Conservation (phyloP, 805 yeast genomes). For the Hanseniaspora taiwanica region DNA sequence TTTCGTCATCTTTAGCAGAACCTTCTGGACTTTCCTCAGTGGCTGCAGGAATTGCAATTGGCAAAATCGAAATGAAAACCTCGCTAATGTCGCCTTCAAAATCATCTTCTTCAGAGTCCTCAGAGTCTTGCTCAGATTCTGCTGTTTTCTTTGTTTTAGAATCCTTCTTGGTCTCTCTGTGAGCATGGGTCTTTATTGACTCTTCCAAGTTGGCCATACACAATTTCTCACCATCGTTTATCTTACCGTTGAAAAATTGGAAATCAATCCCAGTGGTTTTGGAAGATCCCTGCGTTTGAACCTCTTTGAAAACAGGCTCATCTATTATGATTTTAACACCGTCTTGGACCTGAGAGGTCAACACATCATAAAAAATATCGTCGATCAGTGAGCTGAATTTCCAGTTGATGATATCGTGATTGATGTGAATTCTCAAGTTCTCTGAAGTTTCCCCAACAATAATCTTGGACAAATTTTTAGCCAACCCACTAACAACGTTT, state of each 20-base stretch:
- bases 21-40: too few species aligned
- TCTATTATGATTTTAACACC: constrained; percentile 50
- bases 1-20: constrained; percentile 14
- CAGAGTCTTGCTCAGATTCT: constrained; percentile 6
- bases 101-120: constrained; percentile 11
- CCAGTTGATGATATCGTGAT: constrained; percentile 54
- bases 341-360: constrained; percentile 63
- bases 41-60: constrained; percentile 28
- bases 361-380: constrained; percentile 44
- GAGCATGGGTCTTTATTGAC: constrained; percentile 33
- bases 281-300: constrained; percentile 1
- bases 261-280: constrained; percentile 15
- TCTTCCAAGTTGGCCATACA: constrained; percentile 78
- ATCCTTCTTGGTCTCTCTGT: constrained; percentile 18
- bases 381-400: constrained; percentile 35
- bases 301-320: constrained; percentile 26
- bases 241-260: constrained; percentile 48
- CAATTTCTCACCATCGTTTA: constrained; percentile 76
- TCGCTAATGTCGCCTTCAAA: constrained; percentile 32
- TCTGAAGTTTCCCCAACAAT: constrained; percentile 33
- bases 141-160: constrained; percentile 4
- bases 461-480: constrained; percentile 21
- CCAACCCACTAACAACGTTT: constrained; percentile 19
- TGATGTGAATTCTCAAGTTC: constrained; percentile 44
- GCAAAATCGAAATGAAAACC: constrained; percentile 58